phyloP scores from a whole-genome alignment of 2,329 filamentous ascomycete species.

The Aspergillus quadrilineatus region DNA sequence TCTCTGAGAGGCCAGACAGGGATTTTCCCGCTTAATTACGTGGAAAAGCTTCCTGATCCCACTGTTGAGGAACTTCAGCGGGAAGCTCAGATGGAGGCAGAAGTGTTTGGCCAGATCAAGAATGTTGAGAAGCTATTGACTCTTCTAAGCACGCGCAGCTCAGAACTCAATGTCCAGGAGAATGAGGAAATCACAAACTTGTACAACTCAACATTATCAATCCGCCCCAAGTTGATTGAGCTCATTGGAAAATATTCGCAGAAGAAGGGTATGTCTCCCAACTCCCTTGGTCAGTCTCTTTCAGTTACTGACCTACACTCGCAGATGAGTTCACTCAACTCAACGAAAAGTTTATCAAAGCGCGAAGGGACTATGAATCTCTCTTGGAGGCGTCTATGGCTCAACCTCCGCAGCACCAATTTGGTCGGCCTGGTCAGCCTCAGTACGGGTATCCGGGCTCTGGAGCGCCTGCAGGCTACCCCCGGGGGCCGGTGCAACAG shows the following conservation, averaged over 20 bases:
- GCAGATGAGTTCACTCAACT: slow-evolving; percentile 95
- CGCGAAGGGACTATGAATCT: slow-evolving; percentile 90
- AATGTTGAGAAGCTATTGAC: slow-evolving; percentile 82
- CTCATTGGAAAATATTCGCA: slow-evolving; percentile 98
- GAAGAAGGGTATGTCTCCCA: slow-evolving; percentile 73
- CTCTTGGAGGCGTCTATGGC: slow-evolving; percentile 97
- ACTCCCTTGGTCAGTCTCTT: not conserved
- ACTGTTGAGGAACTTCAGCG: slow-evolving; percentile 91
- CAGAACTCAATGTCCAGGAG: slow-evolving; percentile 77
- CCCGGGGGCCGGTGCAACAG: slow-evolving; percentile 39
- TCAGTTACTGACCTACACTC: slow-evolving; percentile 15
- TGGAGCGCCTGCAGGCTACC: slow-evolving; percentile 34
- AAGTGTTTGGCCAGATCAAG: slow-evolving; percentile 74
- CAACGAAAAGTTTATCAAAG: slow-evolving; percentile 99
- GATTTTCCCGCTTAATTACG: slow-evolving; percentile 98
- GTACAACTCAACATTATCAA: slow-evolving; percentile 91
- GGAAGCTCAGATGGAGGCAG: slow-evolving; percentile 91
- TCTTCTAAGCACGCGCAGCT: slow-evolving; percentile 81
- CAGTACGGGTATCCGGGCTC: slow-evolving; percentile 35
- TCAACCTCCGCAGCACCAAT: slow-evolving; percentile 77
- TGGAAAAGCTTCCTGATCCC: slow-evolving; percentile 93
- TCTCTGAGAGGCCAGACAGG: slow-evolving; percentile 91
- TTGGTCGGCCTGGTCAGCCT: slow-evolving; percentile 59
- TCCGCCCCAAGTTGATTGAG: slow-evolving; percentile 94
- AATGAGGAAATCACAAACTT: slow-evolving; percentile 92